Evolutionary conservation across 768 basidiomycete species (phyloP), one percentile per base, ranked within the genome.

Genomic region (Cystofilobasidium ferigula): DNA sequence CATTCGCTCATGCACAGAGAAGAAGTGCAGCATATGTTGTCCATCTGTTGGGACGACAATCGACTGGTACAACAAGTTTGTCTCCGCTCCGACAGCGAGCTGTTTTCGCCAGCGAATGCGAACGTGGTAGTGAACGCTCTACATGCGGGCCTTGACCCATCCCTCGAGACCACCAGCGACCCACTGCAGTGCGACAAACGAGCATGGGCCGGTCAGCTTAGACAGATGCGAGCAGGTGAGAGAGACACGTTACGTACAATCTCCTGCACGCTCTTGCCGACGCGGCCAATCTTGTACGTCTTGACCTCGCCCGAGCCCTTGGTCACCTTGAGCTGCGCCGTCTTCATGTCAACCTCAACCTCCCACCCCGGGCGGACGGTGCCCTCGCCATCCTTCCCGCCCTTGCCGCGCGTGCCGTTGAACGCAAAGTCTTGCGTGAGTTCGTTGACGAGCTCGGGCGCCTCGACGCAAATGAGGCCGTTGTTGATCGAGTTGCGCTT

Each of bases 401-500:
- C 94, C 18, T 83, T 81, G 24, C 88, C 86, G 1, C 94, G 79
- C 74, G 78, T 79, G 0, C 86, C 88, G 57, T 84, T 85, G 75
- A 83, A 85, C 0, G 85, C 87, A 73, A 86, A 89, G 56, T 78
- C 76, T 45, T 78, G 77, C 1, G 95, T 97, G 63, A 98, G 79
- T 71, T 95, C 91, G 22, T 79, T 77, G 22, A 98, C 86, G 45
- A 99, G 83, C 72, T 87, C 88, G 0, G 94, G 93, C 66, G 84
- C 87, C 77, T 98, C 94, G 53, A 97, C 77, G 73, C 95, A 95
- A 59, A 99, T 89, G 8, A 99, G 81, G 13, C 92, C 94, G 74
- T 99, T 98, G 79, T 99, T 99, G 79, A 98, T 98, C 22, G 91
- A 88, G 76, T 99, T 99, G 36, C 95, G 85, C 80, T 98, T 97